Conservation (phyloP, 2,329 filamentous ascomycete genomes). For the Neurospora sp. region DNA sequence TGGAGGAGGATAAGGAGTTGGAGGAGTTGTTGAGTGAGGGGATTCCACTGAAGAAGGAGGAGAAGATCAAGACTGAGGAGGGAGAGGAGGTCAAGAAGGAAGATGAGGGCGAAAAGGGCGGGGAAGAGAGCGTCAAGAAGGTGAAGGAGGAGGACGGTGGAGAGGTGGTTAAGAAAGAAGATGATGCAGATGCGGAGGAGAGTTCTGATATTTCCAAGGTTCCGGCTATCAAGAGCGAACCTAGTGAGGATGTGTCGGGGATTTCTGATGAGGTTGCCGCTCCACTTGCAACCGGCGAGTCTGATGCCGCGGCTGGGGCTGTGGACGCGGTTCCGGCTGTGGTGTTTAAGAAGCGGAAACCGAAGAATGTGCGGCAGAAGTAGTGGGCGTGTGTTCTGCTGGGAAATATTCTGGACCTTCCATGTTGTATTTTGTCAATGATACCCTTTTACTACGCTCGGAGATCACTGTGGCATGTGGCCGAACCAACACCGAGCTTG, state of each 20-base stretch:
- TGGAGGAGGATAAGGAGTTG: constrained; percentile 44
- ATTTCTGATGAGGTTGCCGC: constrained; percentile 1
- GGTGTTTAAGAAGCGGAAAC: constrained; percentile 73
- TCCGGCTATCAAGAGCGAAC: constrained; percentile 32
- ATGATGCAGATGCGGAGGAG: constrained; percentile 13
- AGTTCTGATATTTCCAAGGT: constrained; percentile 1
- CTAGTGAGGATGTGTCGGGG: constrained; percentile 17
- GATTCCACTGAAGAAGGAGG: constrained; percentile 22
- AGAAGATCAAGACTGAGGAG: constrained; percentile 24
- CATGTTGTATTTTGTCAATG: background rate
- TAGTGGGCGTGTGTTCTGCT: constrained; percentile 18
- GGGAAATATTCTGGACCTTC: background rate
- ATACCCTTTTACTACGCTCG: background rate
- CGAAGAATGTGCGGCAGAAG: constrained; percentile 53
- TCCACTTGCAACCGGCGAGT: background rate
- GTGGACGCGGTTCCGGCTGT: constrained; percentile 34
- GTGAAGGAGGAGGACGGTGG: constrained; percentile 20
- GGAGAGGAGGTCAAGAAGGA: constrained; percentile 28
- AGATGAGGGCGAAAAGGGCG: constrained; percentile 16
- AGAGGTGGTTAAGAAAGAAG: constrained; percentile 30
- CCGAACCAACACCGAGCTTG: background rate
- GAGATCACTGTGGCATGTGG: background rate
- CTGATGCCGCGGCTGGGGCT: constrained; percentile 5
- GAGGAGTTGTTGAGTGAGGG: constrained; percentile 46
- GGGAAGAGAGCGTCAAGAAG: constrained; percentile 1